Base-by-base conservation (phyloP, 1,139 yeast genomes). In the Hyphopichia khmerensis region DNA sequence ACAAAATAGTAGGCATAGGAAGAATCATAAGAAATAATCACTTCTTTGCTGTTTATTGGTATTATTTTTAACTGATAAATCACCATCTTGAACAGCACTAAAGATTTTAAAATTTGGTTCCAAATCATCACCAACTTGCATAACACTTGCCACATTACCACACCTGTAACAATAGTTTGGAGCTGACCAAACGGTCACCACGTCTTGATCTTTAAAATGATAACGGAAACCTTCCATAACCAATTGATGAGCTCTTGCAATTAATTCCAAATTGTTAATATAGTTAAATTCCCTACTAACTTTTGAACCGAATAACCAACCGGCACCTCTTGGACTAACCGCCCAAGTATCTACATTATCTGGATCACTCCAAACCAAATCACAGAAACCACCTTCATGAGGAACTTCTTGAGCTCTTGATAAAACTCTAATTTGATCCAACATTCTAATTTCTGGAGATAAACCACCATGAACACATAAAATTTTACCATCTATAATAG, bases 341-440 rank as follows among this genome's bases (percentile, higher is more conserved):
- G 96, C 96, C 99, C 99, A 93, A 17, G 96, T 88, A 50, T 90
- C 96, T 35, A 91, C 96, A 54, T 91, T 95, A 60, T 93, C 99
- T 3, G 99, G 99, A 60, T 93, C 99, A 23, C 95, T 84, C 99
- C 99, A 93, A 31, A 93, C 90, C 54, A 93, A 76, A 63, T 93
- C 99, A 60, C 98, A 93, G 65, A 93, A 93, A 3, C 98, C 97
- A 49, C 99, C 99, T 66, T 93, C 99, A 63, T 93, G 99, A 2
- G 99, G 99, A 42, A 93, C 97, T 65, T 93, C 99, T 66, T 93
- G 98, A n/a, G 98, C 98, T 57, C 99, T 78, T 43, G 96, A 87
- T 46, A 93, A 74, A 15, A 91, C 96, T 53, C 99, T 76, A 46
- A 93, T 91, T 67, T 93, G 98, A 62, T 93, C 99, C 52, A 93